Percentiles rank a stretch among this genome's conserved stretches.
Conservation (phyloP, 176 grass and related monocot species). For the Hsuehochloa calcarea region DNA sequence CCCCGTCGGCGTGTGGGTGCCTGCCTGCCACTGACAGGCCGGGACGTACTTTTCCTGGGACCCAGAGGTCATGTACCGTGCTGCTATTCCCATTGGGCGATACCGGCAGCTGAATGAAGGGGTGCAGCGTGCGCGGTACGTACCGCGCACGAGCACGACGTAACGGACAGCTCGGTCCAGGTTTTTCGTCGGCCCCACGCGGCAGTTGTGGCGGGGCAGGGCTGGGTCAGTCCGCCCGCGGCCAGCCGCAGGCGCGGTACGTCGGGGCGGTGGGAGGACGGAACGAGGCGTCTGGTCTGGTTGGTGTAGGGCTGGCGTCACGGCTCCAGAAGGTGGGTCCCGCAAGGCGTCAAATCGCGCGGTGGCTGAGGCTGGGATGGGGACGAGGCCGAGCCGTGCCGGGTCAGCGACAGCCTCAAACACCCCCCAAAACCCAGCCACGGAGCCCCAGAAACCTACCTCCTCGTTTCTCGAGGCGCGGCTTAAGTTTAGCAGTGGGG, state of each 20-base stretch:
- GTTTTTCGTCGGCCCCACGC: not conserved
- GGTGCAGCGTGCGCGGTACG: not conserved
- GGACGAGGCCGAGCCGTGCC: not conserved
- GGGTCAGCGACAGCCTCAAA: constrained; percentile 29
- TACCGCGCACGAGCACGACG: not conserved
- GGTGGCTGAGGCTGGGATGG: constrained; percentile 51
- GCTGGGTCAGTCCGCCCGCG: not conserved
- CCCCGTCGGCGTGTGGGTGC: not conserved
- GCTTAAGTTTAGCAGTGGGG: not conserved
- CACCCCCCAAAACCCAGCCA: not conserved
- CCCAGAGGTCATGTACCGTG: not conserved
- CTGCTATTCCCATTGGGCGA: not conserved
- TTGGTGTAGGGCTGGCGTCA: constrained; percentile 85
- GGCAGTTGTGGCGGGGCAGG: not conserved
- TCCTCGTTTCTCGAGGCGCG: constrained; percentile 42
- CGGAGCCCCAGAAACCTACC: not conserved
- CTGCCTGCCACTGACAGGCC: not conserved
- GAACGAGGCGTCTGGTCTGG: not conserved
- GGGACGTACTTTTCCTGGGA: not conserved
- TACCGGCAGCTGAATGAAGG: not conserved
- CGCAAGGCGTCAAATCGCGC: constrained; percentile 78
- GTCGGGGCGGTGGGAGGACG: constrained; percentile 17
- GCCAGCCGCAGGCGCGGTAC: constrained; percentile 23
- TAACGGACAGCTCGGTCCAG: not conserved
- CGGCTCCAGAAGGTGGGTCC: not conserved